Evolutionary conservation across 805 yeast species (phyloP), one percentile per base, ranked within the genome.

Genomic region (Candida schatavii): DNA sequence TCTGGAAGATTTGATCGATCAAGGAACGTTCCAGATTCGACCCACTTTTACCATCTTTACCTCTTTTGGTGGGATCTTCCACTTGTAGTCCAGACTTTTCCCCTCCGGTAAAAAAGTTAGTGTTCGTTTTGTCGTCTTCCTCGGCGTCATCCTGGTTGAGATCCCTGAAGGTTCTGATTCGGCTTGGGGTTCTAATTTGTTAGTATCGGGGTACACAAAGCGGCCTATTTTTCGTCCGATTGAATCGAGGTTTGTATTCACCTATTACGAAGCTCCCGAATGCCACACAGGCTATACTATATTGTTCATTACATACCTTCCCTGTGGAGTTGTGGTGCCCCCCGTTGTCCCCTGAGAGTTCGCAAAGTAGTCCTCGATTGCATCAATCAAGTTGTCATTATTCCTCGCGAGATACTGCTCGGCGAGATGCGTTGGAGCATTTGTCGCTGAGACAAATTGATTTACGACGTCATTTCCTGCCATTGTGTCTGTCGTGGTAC

Each of bases 31-130:
- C 35, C 72, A 63, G 46, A 11, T 23, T 11, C 10, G 27, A 7
- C 11, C 21, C 6, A 9, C 7, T 6, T 31, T 13, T 15, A 22
- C 20, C 35, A 11, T 22, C 35, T 9, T n/a, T 14, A 9, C 35
- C 35, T 57, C 59, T 32, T 43, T 65, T 65, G 48, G 71, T 71
- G 19, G 93, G 93, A 54, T 85, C 85, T 51, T 87, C 88, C 17
- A 86, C 90, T 58, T 84, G 85, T 48, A 86, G 67, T 3, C 81
- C 93, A 1, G 90, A 83, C 44, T 86, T 85, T 58, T 85, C 90
- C 19, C 76, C 88, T 13, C 82, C 82, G 1, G 86, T 83, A 62
- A 77, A 81, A 46, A 81, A 76, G 52, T 81, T 79, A 23, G 61
- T 61, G 40, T 64, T 57, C 43, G 83, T 76, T 29, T 73, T 75